Conservation (phyloP, 1,139 yeast species). For the Hyphopichia khmerensis region DNA sequence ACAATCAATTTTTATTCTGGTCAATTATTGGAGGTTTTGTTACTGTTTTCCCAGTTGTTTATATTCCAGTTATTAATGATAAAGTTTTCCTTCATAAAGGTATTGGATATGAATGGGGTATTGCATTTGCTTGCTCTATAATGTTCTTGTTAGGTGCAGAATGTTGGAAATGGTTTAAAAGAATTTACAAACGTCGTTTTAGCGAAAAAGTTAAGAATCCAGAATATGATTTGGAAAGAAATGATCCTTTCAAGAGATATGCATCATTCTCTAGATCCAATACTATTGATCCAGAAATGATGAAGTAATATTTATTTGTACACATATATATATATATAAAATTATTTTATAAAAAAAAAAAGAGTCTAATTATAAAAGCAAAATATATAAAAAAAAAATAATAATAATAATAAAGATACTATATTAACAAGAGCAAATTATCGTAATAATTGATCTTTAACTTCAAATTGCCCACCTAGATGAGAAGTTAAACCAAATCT, state of each 20-base stretch:
- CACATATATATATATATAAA: not conserved
- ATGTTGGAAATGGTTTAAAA: conserved; percentile 61
- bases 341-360: too few relatives aligned
- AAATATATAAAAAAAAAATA: not conserved
- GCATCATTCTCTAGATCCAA: conserved; percentile 49
- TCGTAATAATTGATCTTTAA: conserved; percentile 45
- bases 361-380: too few relatives aligned
- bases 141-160: conserved; percentile 62
- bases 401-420: not conserved
- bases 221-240: conserved; percentile 56
- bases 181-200: conserved; percentile 47
- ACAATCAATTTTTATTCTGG: conserved; percentile 76
- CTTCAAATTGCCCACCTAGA: conserved; percentile 57
- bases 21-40: conserved; percentile 68
- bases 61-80: conserved; percentile 79
- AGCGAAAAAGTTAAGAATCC: conserved; percentile 44
- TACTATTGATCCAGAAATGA: conserved; percentile 19
- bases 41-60: conserved; percentile 74
- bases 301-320: not conserved
- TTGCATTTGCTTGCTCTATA: conserved; percentile 60
- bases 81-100: conserved; percentile 74
- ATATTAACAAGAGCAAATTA: conserved; percentile 8
- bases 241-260: conserved; percentile 57
- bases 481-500: conserved; percentile 63
- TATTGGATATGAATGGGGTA: conserved; percentile 80